phyloP scores from a whole-genome alignment of 352 stramenopile species.

The Pythium apleroticum region DNA sequence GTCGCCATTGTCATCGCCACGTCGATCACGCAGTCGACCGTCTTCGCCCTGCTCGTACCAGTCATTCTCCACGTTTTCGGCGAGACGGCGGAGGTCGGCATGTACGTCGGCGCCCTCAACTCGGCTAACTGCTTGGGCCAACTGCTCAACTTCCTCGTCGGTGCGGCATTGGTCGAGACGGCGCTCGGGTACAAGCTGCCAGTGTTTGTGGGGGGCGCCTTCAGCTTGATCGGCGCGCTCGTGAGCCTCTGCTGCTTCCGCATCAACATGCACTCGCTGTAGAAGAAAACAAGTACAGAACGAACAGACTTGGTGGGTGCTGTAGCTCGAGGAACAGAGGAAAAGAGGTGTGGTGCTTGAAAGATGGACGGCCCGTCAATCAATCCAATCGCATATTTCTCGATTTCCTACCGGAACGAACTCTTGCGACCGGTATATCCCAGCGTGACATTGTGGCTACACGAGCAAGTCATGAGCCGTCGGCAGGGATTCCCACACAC shows the following conservation, averaged over 20 bases:
- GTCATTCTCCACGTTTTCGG: slow-evolving; percentile 70
- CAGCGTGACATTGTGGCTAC: slow-evolving; percentile 37
- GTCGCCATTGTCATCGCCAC: slow-evolving; percentile 44
- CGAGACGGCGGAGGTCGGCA: slow-evolving; percentile 47
- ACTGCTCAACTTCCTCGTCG: slow-evolving; percentile 69
- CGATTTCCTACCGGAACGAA: slow-evolving; percentile 11
- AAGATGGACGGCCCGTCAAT: background rate
- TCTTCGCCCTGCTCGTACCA: slow-evolving; percentile 72
- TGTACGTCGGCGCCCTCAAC: slow-evolving; percentile 76
- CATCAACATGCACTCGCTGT: slow-evolving; percentile 84
- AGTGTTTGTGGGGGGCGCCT: slow-evolving; percentile 61
- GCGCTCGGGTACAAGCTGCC: slow-evolving; percentile 60
- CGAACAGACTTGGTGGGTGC: background rate
- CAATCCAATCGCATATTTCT: background rate
- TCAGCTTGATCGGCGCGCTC: slow-evolving; percentile 65
- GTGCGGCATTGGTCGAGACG: slow-evolving; percentile 57
- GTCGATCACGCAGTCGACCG: slow-evolving; percentile 49
- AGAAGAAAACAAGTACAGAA: background rate
- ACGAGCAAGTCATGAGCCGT: slow-evolving; percentile 9
- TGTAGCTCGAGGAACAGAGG: background rate
- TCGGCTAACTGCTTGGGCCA: slow-evolving; percentile 74
- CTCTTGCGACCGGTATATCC: slow-evolving; percentile 54
- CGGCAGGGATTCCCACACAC: slow-evolving; percentile 14
- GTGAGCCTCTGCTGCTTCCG: slow-evolving; percentile 56
- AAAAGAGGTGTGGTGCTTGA: background rate